Evolutionary conservation across 2,329 filamentous ascomycete genomes (phyloP).

Genomic region (Fusarium sp.): DNA sequence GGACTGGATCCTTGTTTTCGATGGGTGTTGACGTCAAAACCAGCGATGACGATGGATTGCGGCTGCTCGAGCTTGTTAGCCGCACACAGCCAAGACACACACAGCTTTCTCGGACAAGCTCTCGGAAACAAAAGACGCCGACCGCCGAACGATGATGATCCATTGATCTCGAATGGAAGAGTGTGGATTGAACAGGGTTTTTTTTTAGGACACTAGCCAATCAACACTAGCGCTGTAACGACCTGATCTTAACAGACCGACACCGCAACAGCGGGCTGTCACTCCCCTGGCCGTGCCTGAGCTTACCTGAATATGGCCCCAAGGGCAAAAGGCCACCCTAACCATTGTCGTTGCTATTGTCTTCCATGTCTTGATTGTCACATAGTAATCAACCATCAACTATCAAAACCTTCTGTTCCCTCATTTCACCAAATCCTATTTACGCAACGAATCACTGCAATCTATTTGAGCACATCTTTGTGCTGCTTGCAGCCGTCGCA

Average conservation of each 20-base stretch:
- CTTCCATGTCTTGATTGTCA: conserved; percentile 4
- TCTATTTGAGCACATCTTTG: background rate
- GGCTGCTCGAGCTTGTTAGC: conserved; percentile 33
- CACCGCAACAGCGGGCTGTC: conserved; percentile 29
- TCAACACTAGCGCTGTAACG: background rate
- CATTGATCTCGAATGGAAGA: background rate
- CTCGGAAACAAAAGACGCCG: conserved; percentile 36
- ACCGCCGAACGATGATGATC: conserved; percentile 21
- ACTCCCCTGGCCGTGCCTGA: conserved; percentile 12
- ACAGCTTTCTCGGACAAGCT: conserved; percentile 17
- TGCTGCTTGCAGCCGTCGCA: background rate
- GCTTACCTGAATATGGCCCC: conserved; percentile 24
- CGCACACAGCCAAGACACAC: conserved; percentile 32
- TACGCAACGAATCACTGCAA: background rate
- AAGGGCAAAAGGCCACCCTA: conserved; percentile 38
- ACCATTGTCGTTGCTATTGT: conserved; percentile 23
- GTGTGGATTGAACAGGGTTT: background rate
- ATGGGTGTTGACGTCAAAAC: conserved; percentile 39
- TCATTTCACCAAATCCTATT: background rate
- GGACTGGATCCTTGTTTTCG: conserved; percentile 20
- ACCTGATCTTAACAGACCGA: background rate
- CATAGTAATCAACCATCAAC: conserved; percentile 18
- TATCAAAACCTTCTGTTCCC: conserved; percentile 12
- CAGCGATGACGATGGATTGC: conserved; percentile 37
- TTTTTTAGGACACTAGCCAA: conserved; percentile 11